phyloP scores from a whole-genome alignment of 2,329 filamentous ascomycete species.

The Truncatella angustata region DNA sequence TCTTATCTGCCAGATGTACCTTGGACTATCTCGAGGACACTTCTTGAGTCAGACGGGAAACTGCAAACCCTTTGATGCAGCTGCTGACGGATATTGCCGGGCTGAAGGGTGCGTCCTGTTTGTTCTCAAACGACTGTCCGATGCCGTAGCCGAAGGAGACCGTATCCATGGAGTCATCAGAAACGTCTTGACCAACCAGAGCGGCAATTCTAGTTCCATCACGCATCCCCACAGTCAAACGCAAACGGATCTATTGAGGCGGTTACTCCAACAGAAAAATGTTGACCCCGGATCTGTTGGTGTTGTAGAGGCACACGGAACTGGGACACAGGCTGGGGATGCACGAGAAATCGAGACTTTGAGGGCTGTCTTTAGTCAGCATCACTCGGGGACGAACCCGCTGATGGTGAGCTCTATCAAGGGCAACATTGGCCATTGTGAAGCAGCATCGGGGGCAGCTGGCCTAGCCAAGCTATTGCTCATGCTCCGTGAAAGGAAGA shows the following conservation, averaged over 20 bases:
- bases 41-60: constrained; percentile 43
- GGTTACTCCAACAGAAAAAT: constrained; percentile 20
- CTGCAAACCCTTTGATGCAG: constrained; percentile 47
- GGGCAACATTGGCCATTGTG: constrained; percentile 29
- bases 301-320: constrained; percentile 34
- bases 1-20: constrained; percentile 4
- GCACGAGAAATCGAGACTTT: constrained; percentile 22
- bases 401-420: constrained; percentile 27
- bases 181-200: constrained; percentile 33
- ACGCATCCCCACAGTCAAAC: constrained; percentile 24
- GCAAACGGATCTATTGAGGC: constrained; percentile 28
- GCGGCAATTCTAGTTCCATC: constrained; percentile 24
- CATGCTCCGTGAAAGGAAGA: constrained; percentile 27
- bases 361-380: constrained; percentile 13
- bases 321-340: constrained; percentile 35
- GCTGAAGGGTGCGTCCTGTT: constrained; percentile 48
- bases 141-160: constrained; percentile 51
- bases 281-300: constrained; percentile 24
- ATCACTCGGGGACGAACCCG: not conserved
- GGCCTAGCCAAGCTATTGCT: constrained; percentile 29
- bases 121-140: constrained; percentile 47
- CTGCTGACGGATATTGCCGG: constrained; percentile 53
- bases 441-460: constrained; percentile 27
- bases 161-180: constrained; percentile 42
- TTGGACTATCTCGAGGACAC: constrained; percentile 26